A percentile compares a stretch with the other conserved stretches of the same genome.
These are phyloP conservation scores for Coniella vitis DNA, from an alignment of 2,329 filamentous ascomycete genomes.

Conservation along the genomic window DNA sequence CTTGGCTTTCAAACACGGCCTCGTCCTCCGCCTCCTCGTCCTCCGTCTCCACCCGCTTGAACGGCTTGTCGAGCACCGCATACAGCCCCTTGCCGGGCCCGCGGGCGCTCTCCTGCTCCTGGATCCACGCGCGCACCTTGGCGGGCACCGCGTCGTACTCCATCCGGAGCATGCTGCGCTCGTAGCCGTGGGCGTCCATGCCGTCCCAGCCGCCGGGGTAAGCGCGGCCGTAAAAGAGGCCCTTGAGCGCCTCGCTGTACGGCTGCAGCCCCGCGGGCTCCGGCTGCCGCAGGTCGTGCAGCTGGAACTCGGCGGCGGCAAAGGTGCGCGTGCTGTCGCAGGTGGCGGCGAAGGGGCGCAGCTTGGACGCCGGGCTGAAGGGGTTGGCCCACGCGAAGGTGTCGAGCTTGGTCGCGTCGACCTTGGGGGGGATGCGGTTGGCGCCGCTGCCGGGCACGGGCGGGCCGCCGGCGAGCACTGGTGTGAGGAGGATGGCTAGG, in stretches of 20 bases:
- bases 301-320: constrained; percentile 33
- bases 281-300: constrained; percentile 34
- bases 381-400: constrained; percentile 37
- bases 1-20: too few species aligned
- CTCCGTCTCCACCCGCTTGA: constrained; percentile 27
- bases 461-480: constrained; percentile 18
- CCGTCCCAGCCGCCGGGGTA: constrained; percentile 49
- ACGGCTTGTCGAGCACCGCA: constrained; percentile 33
- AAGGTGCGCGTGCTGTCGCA: constrained; percentile 32
- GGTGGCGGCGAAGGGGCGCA: constrained; percentile 25
- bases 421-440: constrained; percentile 20
- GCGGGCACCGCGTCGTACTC: constrained; percentile 36
- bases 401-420: constrained; percentile 28
- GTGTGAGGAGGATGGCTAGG: constrained; percentile 21
- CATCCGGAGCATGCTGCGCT: constrained; percentile 42
- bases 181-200: constrained; percentile 43
- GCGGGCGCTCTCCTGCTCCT: constrained; percentile 31
- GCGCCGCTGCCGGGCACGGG: constrained; percentile 4
- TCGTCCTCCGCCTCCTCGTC: constrained; percentile 22
- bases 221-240: constrained; percentile 31
- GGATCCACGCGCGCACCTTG: constrained; percentile 41
- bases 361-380: constrained; percentile 23
- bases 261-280: constrained; percentile 32
- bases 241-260: constrained; percentile 34
- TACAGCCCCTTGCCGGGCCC: constrained; percentile 32